Conservation (phyloP, 192 early-diverging fungal genomes). For the Mortierella alpina region DNA sequence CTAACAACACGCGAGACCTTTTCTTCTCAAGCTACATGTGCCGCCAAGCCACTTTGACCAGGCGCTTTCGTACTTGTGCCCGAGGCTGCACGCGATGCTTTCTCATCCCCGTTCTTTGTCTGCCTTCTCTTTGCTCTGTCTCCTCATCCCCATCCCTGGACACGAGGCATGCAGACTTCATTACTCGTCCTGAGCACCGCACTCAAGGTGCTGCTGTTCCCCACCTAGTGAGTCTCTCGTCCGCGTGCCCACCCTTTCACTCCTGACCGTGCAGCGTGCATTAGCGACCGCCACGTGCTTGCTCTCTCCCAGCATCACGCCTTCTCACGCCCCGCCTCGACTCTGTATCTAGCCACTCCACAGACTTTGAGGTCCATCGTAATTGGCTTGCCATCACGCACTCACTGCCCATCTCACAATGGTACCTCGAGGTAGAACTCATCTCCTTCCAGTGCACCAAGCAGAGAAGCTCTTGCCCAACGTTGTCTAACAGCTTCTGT, state of each 20-base stretch:
- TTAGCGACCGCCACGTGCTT: background rate
- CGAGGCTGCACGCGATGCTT: background rate
- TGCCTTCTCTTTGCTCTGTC: background rate
- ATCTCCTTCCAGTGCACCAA: slow-evolving; percentile 1
- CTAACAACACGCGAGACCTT: too few relatives aligned
- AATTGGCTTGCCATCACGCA: slow-evolving; percentile 97
- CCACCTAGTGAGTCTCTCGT: slow-evolving; percentile 71
- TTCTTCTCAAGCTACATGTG: too few relatives aligned
- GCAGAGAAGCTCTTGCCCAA: background rate
- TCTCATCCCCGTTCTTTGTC: background rate
- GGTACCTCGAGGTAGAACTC: slow-evolving; percentile 85
- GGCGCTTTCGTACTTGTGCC: background rate
- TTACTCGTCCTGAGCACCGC: slow-evolving; percentile 62
- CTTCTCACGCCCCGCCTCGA: too few relatives aligned
- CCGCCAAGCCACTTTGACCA: too few relatives aligned
- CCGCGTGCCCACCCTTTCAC: background rate
- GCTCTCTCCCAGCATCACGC: too few relatives aligned
- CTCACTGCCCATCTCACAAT: slow-evolving; percentile 79
- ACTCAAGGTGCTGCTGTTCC: slow-evolving; percentile 73
- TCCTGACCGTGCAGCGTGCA: too few relatives aligned
- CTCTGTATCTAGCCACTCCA: slow-evolving; percentile 73
- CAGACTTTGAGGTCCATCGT: slow-evolving; percentile 99
- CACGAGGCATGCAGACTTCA: slow-evolving; percentile 50
- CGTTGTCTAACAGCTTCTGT: background rate
- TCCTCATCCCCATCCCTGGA: background rate